Conservation (phyloP, 2,329 filamentous ascomycete genomes). For the Fusarium cicatricum region DNA sequence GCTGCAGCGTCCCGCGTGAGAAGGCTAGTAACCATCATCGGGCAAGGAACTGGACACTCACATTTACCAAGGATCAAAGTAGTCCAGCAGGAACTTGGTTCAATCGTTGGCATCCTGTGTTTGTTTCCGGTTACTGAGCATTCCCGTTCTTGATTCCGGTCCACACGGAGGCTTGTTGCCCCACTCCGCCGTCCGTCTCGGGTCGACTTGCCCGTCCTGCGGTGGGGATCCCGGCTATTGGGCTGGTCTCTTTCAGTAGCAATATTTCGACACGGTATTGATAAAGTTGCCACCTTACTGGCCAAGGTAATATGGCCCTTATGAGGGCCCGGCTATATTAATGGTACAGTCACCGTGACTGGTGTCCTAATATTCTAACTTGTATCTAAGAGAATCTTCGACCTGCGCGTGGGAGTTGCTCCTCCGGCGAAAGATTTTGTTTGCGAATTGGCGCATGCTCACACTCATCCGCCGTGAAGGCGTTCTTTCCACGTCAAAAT, state of each 20-base stretch:
- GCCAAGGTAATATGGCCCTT: conserved; percentile 4
- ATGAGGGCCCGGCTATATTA: conserved; percentile 26
- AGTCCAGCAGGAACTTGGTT: too few species aligned
- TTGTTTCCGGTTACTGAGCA: conserved; percentile 1
- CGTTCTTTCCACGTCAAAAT: conserved; percentile 33
- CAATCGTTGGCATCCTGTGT: too few species aligned
- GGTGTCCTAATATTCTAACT: conserved; percentile 39
- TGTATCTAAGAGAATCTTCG: conserved; percentile 36
- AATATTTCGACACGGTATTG: background rate
- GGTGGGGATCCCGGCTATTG: conserved; percentile 1
- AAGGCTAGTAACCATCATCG: background rate
- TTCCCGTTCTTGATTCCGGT: conserved; percentile 14
- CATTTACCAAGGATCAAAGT: too few species aligned
- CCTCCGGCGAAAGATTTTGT: conserved; percentile 43
- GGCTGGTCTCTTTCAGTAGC: background rate
- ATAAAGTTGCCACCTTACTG: background rate
- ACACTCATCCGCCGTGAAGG: conserved; percentile 41
- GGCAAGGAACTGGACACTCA: too few species aligned
- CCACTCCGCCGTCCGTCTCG: conserved; percentile 29
- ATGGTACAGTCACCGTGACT: conserved; percentile 29
- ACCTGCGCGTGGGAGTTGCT: conserved; percentile 40
- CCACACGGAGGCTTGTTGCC: conserved; percentile 7
- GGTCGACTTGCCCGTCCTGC: conserved; percentile 3
- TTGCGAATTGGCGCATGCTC: conserved; percentile 40
- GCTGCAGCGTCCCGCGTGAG: conserved; percentile 19